Evolutionary conservation across 352 stramenopile species (phyloP), one percentile per base, ranked within the genome.

Genomic region (Globisporangium rhizosaccharum): DNA sequence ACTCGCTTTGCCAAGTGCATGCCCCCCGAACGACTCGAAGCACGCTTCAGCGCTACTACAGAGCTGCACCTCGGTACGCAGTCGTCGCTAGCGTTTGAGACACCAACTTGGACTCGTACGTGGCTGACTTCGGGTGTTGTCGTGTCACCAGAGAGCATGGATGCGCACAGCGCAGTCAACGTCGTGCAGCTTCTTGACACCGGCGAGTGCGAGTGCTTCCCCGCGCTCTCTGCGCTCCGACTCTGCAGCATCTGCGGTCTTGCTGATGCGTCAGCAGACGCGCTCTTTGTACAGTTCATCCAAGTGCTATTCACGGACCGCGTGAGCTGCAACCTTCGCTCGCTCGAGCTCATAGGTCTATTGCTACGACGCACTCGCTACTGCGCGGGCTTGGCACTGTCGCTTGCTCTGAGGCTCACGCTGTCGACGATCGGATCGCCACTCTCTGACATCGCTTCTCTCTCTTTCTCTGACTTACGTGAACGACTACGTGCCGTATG

Each of bases 291-390:
- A 11, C 65, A 70, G 42, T 54, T 87, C 10, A 41, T 86, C n/a
- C 79, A 87, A 47, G 68, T 71, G 1, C 60, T 89, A 0, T 85
- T 89, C 59, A 81, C 70, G 11, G 70, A 78, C 44, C 65, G 68
- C 28, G 62, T 89, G 10, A 85, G 67, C 42, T 67, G 58, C 5
- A 56, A 57, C 14, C 63, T 89, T 0, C 39, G 60, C 5, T 56
- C 45, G 3, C 59, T 87, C n/a, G 53, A 68, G 30, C 50, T 88
- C 1, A 67, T 56, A 11, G 65, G 72, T 79, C 2, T n/a, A 10
- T 45, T 45, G 39, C 11, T n/a, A 3, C 17, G 39, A n/a, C 39
- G 3, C 17, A 10, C 39, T 45, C 39, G 39, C 15, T 14, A 2
- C 39, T 45, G 30, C 39, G 17, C 15, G 39, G 4, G 39, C 39